Evolutionary conservation across 257 asterid genomes (phyloP).

Genomic region (Avicennia marina): DNA sequence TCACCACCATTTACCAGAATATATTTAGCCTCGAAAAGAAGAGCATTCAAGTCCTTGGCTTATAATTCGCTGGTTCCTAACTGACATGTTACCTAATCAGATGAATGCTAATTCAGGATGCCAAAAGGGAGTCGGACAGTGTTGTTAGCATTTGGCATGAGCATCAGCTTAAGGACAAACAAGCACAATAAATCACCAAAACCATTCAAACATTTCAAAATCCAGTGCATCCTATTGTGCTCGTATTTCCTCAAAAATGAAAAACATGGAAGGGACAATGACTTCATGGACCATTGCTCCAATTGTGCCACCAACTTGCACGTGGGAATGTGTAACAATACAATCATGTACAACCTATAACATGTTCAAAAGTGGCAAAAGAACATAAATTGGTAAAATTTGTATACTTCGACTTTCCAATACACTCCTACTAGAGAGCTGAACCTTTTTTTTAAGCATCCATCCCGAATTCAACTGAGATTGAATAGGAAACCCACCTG

Average conservation of each 20-base stretch:
- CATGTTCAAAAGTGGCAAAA: not conserved
- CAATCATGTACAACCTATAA: no score
- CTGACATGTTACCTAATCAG: not conserved
- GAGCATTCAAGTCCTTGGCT: constrained; percentile 3
- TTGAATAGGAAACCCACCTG: no score
- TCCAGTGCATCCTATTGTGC: not conserved
- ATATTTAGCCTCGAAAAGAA: not conserved
- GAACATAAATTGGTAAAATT: not conserved
- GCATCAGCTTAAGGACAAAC: not conserved
- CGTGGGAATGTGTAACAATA: no score
- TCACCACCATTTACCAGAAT: constrained; percentile 14
- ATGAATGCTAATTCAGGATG: not conserved
- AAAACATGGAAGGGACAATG: not conserved
- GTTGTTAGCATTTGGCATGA: no score
- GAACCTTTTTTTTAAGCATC: not conserved
- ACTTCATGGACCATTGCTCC: not conserved
- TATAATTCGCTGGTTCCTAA: not conserved
- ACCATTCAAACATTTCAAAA: not conserved
- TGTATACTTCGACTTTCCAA: no score
- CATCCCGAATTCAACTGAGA: not conserved
- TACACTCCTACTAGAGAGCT: not conserved
- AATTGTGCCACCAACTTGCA: no score
- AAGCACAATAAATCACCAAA: constrained; percentile 4
- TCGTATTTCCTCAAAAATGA: constrained; percentile 4
- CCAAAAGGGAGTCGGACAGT: not conserved